phyloP scores from a whole-genome alignment of 805 yeast genomes.

The Yarrowia hollandica region DNA sequence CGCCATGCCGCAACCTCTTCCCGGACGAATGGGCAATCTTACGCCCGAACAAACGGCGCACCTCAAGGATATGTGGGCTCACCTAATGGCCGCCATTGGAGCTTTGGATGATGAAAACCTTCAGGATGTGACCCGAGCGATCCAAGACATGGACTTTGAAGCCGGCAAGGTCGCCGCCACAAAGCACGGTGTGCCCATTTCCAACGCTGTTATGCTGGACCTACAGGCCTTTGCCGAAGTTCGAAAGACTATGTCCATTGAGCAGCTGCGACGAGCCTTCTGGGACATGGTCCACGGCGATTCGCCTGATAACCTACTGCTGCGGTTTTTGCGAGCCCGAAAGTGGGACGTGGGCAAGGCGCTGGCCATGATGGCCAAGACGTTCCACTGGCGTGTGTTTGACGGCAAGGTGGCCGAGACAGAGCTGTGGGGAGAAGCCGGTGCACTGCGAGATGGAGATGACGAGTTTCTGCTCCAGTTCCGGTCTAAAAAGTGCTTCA shows the following conservation, averaged over 20 bases:
- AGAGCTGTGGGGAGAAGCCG: conserved; percentile 71
- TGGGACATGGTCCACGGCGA: conserved; percentile 71
- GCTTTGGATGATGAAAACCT: conserved; percentile 8
- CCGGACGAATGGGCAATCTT: conserved; percentile 44
- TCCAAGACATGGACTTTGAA: not conserved
- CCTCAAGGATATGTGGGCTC: conserved; percentile 45
- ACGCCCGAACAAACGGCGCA: conserved; percentile 43
- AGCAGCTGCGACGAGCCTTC: conserved; percentile 51
- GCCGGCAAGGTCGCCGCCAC: not conserved
- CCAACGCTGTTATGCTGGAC: not conserved
- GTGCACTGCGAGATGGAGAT: conserved; percentile 49
- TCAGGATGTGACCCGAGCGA: conserved; percentile 15
- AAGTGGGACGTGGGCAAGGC: conserved; percentile 76
- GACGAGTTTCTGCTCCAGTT: conserved; percentile 53
- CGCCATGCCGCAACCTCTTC: not conserved
- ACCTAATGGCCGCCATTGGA: conserved; percentile 33
- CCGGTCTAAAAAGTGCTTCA: conserved; percentile 69
- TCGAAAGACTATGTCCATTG: conserved; percentile 31
- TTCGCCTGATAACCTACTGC: conserved; percentile 71
- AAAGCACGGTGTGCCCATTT: not conserved
- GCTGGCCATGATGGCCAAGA: conserved; percentile 64
- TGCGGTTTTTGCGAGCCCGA: conserved; percentile 82
- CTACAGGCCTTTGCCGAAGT: conserved; percentile 6
- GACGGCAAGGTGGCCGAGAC: conserved; percentile 62
- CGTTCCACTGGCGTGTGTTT: conserved; percentile 71